Percentiles rank a stretch among this genome's conserved stretches.
Evolutionary conservation across 78 protist species (phyloP).

Genomic region (Dictyostelium firmibasis): DNA sequence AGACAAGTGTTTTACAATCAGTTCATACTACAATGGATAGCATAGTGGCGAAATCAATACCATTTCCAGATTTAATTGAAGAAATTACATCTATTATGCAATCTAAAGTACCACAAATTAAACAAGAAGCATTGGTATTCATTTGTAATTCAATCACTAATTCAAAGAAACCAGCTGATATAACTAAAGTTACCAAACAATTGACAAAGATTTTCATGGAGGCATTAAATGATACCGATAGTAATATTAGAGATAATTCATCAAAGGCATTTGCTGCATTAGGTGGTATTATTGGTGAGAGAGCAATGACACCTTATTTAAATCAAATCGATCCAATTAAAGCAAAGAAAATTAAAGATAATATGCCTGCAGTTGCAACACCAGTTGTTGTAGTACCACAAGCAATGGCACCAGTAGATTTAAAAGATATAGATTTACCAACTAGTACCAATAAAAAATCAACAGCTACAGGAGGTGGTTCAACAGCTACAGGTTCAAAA

Average conservation of each 20-base stretch:
- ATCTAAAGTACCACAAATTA: slow-evolving; percentile 57
- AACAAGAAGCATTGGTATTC: slow-evolving; percentile 40
- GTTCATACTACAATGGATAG: slow-evolving; percentile 50
- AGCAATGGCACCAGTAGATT: not conserved
- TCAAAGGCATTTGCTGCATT: slow-evolving; percentile 62
- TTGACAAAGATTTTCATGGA: slow-evolving; percentile 67
- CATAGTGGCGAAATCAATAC: not conserved
- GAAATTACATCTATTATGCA: slow-evolving; percentile 13
- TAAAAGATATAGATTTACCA: slow-evolving; percentile 4
- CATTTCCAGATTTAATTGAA: slow-evolving; percentile 40
- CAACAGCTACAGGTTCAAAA: slow-evolving; percentile 20
- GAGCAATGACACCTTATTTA: slow-evolving; percentile 73
- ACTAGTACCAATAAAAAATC: not conserved
- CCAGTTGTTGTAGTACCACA: slow-evolving; percentile 8
- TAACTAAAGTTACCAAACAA: slow-evolving; percentile 17
- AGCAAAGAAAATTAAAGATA: slow-evolving; percentile 63
- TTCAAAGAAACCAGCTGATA: slow-evolving; percentile 59
- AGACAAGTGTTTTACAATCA: slow-evolving; percentile 18
- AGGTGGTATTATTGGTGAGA: slow-evolving; percentile 70
- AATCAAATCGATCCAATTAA: slow-evolving; percentile 74
- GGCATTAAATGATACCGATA: slow-evolving; percentile 25
- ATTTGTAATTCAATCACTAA: slow-evolving; percentile 2
- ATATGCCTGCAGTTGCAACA: slow-evolving; percentile 25
- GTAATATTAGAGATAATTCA: slow-evolving; percentile 44
- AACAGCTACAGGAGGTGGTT: not conserved